Evolutionary conservation across 805 yeast species (phyloP).

Genomic region (Wickerhamomyces rabaulensis): DNA sequence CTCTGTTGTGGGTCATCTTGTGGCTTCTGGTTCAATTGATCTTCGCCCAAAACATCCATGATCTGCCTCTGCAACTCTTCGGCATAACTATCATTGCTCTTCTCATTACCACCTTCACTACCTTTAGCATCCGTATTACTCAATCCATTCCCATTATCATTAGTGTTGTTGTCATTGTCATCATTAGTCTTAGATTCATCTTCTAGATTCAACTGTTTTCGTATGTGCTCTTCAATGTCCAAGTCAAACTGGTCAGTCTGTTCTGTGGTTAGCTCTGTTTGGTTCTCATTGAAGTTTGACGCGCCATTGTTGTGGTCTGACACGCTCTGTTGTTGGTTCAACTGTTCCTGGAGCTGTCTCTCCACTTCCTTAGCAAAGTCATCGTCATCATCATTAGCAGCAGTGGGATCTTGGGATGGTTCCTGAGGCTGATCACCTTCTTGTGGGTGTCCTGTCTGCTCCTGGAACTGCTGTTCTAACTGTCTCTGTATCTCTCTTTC

Average conservation of each 20-base stretch:
- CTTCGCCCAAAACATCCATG: slow-evolving; percentile 13
- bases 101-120: background rate
- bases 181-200: background rate
- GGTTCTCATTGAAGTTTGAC: background rate
- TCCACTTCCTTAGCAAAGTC: slow-evolving; percentile 25
- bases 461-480: slow-evolving; percentile 16
- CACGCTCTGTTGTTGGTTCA: slow-evolving; percentile 5
- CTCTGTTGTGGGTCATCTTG: background rate
- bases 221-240: slow-evolving; percentile 6
- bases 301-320: background rate
- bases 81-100: slow-evolving; percentile 4
- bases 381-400: slow-evolving; percentile 15
- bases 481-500: slow-evolving; percentile 22
- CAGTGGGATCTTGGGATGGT: slow-evolving; percentile 1
- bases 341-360: slow-evolving; percentile 20
- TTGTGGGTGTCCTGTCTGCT: background rate
- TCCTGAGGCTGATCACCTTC: background rate
- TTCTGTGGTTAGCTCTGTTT: background rate
- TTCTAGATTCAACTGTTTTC: slow-evolving; percentile 5
- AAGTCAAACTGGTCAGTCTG: background rate
- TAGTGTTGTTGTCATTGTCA: background rate
- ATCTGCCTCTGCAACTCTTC: slow-evolving; percentile 15
- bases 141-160: background rate
- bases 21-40: background rate
- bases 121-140: background rate